A percentile compares a stretch with the other conserved stretches of the same genome.
Evolutionary conservation across 768 basidiomycete genomes (phyloP).

Genomic region (Pholiota conissans): DNA sequence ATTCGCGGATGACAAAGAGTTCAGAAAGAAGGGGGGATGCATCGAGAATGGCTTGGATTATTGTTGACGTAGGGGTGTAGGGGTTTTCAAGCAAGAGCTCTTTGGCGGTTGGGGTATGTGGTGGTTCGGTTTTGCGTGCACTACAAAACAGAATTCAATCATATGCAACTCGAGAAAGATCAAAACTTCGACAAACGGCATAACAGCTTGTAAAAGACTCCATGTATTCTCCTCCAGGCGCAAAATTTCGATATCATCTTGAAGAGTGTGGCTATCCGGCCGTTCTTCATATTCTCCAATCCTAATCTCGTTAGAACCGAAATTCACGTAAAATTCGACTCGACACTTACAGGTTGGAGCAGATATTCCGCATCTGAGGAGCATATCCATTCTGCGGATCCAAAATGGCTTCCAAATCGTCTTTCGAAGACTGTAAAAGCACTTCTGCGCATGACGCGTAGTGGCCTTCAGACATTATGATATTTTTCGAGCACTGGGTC

Average conservation of each 20-base stretch:
- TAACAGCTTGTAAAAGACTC: conserved; percentile 74
- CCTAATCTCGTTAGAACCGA: conserved; percentile 27
- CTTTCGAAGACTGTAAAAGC: conserved; percentile 54
- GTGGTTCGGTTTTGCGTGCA: conserved; percentile 66
- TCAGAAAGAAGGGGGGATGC: conserved; percentile 69
- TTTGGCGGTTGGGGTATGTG: conserved; percentile 46
- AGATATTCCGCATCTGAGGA: conserved; percentile 55
- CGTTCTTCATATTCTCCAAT: conserved; percentile 52
- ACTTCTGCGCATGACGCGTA: conserved; percentile 72
- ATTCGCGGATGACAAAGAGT: conserved; percentile 82
- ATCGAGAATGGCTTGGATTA: conserved; percentile 73
- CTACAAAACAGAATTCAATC: conserved; percentile 33
- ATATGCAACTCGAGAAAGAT: neutral
- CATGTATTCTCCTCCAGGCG: conserved; percentile 81
- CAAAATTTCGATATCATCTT: conserved; percentile 60
- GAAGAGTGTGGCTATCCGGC: conserved; percentile 32
- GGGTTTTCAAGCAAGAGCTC: conserved; percentile 69
- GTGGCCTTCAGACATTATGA: conserved; percentile 47
- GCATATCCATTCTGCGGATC: conserved; percentile 72
- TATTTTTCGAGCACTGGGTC: neutral
- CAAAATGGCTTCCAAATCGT: conserved; percentile 60
- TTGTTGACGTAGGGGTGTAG: conserved; percentile 75
- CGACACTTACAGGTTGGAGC: conserved; percentile 54
- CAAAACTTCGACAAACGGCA: conserved; percentile 55
- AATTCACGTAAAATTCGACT: neutral